Evolutionary conservation across 2,329 filamentous ascomycete species (phyloP), one percentile per base, ranked within the genome.

Genomic region (Botrytis pseudocinerea): DNA sequence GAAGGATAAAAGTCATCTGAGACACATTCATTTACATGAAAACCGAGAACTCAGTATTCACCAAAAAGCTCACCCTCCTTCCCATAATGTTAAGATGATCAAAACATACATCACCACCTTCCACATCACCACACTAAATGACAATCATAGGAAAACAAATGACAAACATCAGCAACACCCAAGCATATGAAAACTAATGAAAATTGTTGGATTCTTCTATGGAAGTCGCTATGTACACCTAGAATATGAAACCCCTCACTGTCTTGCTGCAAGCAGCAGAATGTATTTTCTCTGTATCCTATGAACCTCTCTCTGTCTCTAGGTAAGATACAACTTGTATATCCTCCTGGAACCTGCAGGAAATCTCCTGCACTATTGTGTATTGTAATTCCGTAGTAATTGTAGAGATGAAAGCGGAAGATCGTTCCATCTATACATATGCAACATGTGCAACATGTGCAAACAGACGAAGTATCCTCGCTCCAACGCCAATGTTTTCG

Each of bases 201-300:
- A 35, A 42, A 22, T 9, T 20, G 16, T 35, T 70, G 12, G 10
- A 35, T 35, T 70, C 10, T 46, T 62, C 42, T 54, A 18, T 54
- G n/a, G 14, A 16, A 54, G n/a, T 18, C 28, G n/a, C n/a, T 70
- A 70, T 61, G 54, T 42, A 70, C 68, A 60, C 60, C 9, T 46
- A 28, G 32, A 44, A 46, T 38, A n/a, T 46, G 38, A 62, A 62
- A 2, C 18, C 22, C 7, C 51, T 69, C 22, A 18, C n/a, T 70
- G 18, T 28, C 51, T 57, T 28, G 51, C 51, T 32, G 51, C 54
- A 70, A 46, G 20, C 28, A 62, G 57, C 28, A 35, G 14, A 57
- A 62, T 46, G 14, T 38, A 20, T 25, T 35, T 40, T n/a, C n/a
- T 68, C n/a, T 68, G 46, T 57, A 57, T 25, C 48, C 46, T 42